Evolutionary conservation across 139 green algal species (phyloP).

Genomic region (Cymbomonas tetramitiformis): DNA sequence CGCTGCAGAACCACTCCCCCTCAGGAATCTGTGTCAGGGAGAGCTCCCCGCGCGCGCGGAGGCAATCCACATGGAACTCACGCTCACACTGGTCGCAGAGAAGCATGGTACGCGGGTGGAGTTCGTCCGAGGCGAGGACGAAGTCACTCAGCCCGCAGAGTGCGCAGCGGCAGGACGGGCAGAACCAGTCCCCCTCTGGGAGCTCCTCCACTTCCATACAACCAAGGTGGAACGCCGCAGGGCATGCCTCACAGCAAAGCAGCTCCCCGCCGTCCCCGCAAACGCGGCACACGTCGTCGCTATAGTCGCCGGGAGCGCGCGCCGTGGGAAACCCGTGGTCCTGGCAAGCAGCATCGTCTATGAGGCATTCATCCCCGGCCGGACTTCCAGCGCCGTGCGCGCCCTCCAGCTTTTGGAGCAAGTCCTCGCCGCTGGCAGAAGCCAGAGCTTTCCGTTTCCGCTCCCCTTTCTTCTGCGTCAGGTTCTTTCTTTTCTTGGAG

Average conservation of each 20-base stretch:
- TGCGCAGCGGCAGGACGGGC: slow-evolving; percentile 26
- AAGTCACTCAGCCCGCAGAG: slow-evolving; percentile 28
- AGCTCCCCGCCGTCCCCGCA: slow-evolving; percentile 38
- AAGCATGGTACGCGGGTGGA: no score
- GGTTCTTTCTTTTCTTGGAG: no score
- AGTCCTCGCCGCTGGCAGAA: no score
- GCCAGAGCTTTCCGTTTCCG: no score
- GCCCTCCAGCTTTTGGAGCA: no score
- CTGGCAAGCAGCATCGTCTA: no score
- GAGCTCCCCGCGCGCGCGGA: slow-evolving; percentile 1
- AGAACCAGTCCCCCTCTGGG: slow-evolving; percentile 33
- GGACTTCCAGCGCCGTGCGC: no score
- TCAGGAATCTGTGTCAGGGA: slow-evolving; percentile 16
- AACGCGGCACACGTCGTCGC: slow-evolving; percentile 33
- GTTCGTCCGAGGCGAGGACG: slow-evolving; percentile 6
- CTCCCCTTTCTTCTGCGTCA: no score
- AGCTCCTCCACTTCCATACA: slow-evolving; percentile 30
- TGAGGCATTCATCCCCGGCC: no score
- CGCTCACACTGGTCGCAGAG: slow-evolving; percentile 38
- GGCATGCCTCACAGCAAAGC: slow-evolving; percentile 38
- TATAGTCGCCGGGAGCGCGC: no score
- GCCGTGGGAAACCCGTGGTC: no score
- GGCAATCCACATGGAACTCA: slow-evolving; percentile 34
- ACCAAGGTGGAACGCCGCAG: slow-evolving; percentile 30
- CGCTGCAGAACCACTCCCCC: slow-evolving; percentile 31